Evolutionary conservation across 805 yeast species (phyloP), one percentile per base, ranked within the genome.

Genomic region (Ogataea nonfermentans): DNA sequence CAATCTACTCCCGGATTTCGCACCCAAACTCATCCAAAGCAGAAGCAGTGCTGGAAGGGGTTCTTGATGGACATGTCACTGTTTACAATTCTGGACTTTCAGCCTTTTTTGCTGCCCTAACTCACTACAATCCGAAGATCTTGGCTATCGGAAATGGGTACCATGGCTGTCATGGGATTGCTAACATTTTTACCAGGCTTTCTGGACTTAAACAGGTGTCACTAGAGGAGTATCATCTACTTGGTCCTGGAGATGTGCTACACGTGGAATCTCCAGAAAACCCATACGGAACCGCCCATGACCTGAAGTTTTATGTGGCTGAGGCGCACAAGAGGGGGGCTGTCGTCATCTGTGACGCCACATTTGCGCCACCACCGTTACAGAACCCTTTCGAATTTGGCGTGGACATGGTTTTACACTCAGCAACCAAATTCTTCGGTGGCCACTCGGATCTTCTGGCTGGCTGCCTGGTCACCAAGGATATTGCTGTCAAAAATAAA

Each of bases 381-480:
- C 84, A 79, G 52, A 76, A 87, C 45, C 91, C 95, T 4, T 87
- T 88, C 64, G 71, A 71, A 27, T 82, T 76, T 53, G 96, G 91
- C 33, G 96, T 84, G 22, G 97, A 91, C 61, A 65, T 88, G 49
- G 79, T 91, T n/a, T 68, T 91, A 76, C 96, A 90, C 61, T 87
- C 96, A 1, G 96, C 89, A 1, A 90, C 96, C 1, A 90, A 90
- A 59, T 91, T 83, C 64, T 83, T 88, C 55, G 96, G 95, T 27
- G 97, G 98, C n/a, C 96, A 90, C 63, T 85, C 95, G 6, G 97
- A 90, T 60, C 66, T 89, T 29, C 67, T 90, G 35, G 89, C 95
- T 4, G 97, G 98, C 24, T 68, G 83, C 9, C 63, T 89, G 13
- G 78, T 81, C 13, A 79, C 84, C n/a, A 80, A 81, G 56, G 77